Percentiles rank a stretch among this genome's conserved stretches.
Conservation (phyloP, 768 basidiomycete species). For the Amanita jacksonii region DNA sequence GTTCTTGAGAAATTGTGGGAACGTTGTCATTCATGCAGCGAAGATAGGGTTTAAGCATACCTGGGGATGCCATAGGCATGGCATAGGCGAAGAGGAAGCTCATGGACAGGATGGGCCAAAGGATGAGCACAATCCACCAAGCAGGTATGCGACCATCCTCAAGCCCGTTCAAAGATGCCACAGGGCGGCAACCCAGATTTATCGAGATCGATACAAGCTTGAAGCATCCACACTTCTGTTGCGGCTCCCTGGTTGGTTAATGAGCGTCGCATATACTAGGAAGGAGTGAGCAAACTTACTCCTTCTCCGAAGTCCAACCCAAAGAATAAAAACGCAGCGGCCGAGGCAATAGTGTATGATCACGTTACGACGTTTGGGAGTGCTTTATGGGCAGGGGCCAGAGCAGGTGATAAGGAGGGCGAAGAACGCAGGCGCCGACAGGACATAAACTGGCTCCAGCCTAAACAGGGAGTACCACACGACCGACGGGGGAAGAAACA, state of each 20-base stretch:
- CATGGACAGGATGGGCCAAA: constrained; percentile 75
- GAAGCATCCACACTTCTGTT: constrained; percentile 87
- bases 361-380: constrained; percentile 77
- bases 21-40: constrained; percentile 90
- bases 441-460: constrained; percentile 75
- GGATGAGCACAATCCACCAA: constrained; percentile 75
- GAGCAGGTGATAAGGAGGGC: constrained; percentile 58
- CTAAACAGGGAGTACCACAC: constrained; percentile 91
- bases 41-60: constrained; percentile 68
- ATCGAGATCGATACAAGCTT: constrained; percentile 88
- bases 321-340: constrained; percentile 89
- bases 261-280: neutral
- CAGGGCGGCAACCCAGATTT: constrained; percentile 90
- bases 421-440: constrained; percentile 85
- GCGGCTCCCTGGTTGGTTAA: constrained; percentile 60
- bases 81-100: constrained; percentile 73
- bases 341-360: constrained; percentile 85
- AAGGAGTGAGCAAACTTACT: constrained; percentile 47
- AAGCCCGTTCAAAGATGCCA: constrained; percentile 72
- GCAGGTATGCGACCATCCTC: constrained; percentile 49
- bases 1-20: constrained; percentile 85
- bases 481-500: constrained; percentile 78
- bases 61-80: constrained; percentile 79
- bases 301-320: constrained; percentile 97
- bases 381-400: constrained; percentile 53